A percentile compares a stretch with the other conserved stretches of the same genome.
These are phyloP conservation scores for Chaetomiaceae sp. DNA, from an alignment of 2,329 filamentous ascomycete species.

Conservation along the genomic window DNA sequence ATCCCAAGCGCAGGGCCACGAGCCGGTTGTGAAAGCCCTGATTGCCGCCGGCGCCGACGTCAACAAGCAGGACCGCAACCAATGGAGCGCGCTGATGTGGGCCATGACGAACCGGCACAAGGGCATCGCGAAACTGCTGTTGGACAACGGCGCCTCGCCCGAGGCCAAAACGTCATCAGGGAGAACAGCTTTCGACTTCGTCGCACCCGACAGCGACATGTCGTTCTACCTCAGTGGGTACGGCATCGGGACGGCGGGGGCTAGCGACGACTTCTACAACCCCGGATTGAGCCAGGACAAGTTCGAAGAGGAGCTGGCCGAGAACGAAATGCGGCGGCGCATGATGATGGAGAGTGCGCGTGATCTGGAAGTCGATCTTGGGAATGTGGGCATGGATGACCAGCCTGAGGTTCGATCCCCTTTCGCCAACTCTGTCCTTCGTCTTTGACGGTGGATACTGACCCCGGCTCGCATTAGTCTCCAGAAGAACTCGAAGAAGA, in stretches of 20 bases:
- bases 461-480: too few relatives aligned
- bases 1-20: slow-evolving; percentile 60
- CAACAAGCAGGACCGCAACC: slow-evolving; percentile 89
- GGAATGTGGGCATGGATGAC: slow-evolving; percentile 92
- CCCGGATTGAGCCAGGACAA: slow-evolving; percentile 85
- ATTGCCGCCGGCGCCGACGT: slow-evolving; percentile 82
- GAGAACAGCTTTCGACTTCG: slow-evolving; percentile 91
- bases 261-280: slow-evolving; percentile 87
- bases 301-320: slow-evolving; percentile 95
- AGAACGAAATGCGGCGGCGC: slow-evolving; percentile 87
- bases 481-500: slow-evolving; percentile 81
- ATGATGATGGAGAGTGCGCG: slow-evolving; percentile 99
- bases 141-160: slow-evolving; percentile 91
- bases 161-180: slow-evolving; percentile 93
- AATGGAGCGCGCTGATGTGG: slow-evolving; percentile 99
- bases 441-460: too few relatives aligned
- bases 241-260: slow-evolving; percentile 71
- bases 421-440: too few relatives aligned
- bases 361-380: slow-evolving; percentile 92
- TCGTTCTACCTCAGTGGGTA: slow-evolving; percentile 95
- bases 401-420: slow-evolving; percentile 65
- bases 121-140: slow-evolving; percentile 82
- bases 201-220: slow-evolving; percentile 91
- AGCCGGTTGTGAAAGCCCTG: slow-evolving; percentile 76
- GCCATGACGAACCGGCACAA: slow-evolving; percentile 99